Base-by-base conservation (phyloP, 2,329 filamentous ascomycete species). In the Allantophomopsis cytisporea region DNA sequence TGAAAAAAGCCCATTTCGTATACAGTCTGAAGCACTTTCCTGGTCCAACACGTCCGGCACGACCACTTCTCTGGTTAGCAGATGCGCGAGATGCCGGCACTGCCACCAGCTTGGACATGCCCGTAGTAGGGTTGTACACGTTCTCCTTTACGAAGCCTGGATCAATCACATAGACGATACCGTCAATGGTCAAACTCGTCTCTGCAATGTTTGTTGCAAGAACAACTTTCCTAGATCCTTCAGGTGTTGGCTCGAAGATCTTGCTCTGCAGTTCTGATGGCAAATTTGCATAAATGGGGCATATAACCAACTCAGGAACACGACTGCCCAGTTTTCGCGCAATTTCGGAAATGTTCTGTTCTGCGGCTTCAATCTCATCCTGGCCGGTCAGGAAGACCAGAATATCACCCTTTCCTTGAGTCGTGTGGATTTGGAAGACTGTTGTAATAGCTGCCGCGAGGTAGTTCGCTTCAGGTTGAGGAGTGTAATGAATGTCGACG, bases 181-280 rank as follows among this genome's bases (percentile, higher is more conserved):
- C 89, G 55, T 96, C 88, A 42, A 98, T 94, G 0, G 91, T 98
- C 53, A 98, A 63, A 65, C 79, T 87, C 0, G 91, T 98, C 59
- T 98, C 91, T 2, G 91, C 91, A 58, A 98, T 96, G 55, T 98
- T 98, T 2, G 91, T 96, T 0, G 89, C 87, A 31, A 96, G 63
- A 0, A 98, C 86, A 0, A 96, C 86, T 56, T 96, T 98, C 20
- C 91, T 74, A 0, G 83, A 80, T 14, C 80, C 80, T 0, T 81
- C 75, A 0, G 91, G 89, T 0, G 89, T 94, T 0, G 88, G 87
- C 51, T 94, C 86, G 52, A 98, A 98, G 47, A 96, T 94, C 56
- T 89, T 89, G 36, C 82, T 76, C 56, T 98, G 91, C 1, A 94
- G 63, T 42, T 96, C 88, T 0, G 86, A 87, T 0, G 88, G 88